Conservation (phyloP, 306 rosid species). For the Potentilla sterilis region DNA sequence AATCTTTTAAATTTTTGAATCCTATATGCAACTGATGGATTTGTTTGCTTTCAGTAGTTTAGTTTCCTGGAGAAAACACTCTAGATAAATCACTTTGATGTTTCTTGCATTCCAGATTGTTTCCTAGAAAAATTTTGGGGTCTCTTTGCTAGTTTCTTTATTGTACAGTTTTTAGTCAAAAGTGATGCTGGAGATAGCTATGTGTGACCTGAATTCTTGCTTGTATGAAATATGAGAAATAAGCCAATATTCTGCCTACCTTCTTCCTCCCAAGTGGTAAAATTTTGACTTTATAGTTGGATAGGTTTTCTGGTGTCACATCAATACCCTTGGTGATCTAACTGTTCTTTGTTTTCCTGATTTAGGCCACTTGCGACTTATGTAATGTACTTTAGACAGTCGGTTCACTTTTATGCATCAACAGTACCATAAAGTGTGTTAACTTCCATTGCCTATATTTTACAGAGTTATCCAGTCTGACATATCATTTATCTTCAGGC, state of each 20-base stretch:
- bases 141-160: neutral
- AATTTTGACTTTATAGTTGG: neutral
- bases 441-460: neutral
- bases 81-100: neutral
- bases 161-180: neutral
- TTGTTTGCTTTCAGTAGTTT: neutral
- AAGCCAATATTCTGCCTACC: neutral
- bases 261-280: neutral
- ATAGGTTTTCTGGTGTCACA: neutral
- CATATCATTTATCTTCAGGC: conserved; percentile 45
- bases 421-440: neutral
- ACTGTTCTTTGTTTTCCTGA: neutral
- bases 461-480: neutral
- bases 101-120: neutral
- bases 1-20: neutral
- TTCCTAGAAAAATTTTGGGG: neutral
- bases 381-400: neutral
- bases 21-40: neutral
- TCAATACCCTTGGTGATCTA: neutral
- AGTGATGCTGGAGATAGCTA: neutral
- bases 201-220: neutral
- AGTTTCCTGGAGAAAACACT: neutral
- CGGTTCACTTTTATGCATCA: neutral
- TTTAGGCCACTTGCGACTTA: neutral
- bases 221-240: neutral